These are phyloP conservation scores for Xerocomellus chrysenteron DNA, from an alignment of 768 basidiomycete genomes.

Conservation along the genomic window DNA sequence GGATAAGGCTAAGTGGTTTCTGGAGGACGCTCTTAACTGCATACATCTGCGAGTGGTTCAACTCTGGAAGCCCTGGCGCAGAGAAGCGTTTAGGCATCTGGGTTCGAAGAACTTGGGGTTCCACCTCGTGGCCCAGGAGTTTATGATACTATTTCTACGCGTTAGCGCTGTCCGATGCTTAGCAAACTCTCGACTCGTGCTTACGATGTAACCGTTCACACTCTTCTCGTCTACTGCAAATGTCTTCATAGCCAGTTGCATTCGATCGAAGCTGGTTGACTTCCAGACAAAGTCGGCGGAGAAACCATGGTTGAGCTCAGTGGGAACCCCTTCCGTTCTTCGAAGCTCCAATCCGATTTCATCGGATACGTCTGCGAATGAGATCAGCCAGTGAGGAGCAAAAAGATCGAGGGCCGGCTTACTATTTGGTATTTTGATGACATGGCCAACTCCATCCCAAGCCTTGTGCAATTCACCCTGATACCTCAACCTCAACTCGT, in stretches of 20 bases:
- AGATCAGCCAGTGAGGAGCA: conserved; percentile 6
- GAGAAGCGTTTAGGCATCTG: conserved; percentile 98
- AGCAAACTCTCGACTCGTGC: conserved; percentile 30
- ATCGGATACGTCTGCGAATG: conserved; percentile 84
- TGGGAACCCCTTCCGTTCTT: conserved; percentile 88
- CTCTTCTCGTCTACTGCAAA: conserved; percentile 99
- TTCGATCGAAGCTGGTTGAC: conserved; percentile 97
- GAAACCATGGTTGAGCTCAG: conserved; percentile 92
- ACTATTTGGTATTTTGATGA: conserved; percentile 99
- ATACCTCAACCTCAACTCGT: conserved; percentile 90
- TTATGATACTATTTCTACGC: conserved; percentile 82
- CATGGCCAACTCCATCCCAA: conserved; percentile 98
- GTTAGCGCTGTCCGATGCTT: not conserved
- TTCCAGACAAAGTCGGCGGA: conserved; percentile 99
- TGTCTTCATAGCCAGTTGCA: conserved; percentile 99
- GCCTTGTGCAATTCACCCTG: conserved; percentile 85
- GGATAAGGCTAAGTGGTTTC: conserved; percentile 96
- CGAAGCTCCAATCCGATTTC: conserved; percentile 95
- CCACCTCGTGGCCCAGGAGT: conserved; percentile 94
- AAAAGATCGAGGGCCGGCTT: conserved; percentile 34
- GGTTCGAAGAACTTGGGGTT: conserved; percentile 86
- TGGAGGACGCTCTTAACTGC: conserved; percentile 99
- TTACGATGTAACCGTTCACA: conserved; percentile 95
- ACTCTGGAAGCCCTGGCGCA: conserved; percentile 93
- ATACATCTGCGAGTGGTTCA: conserved; percentile 99